Percentiles rank a stretch among this genome's conserved stretches.
phyloP scores from a whole-genome alignment of 441 rosid genomes.

The Populus hybrid region DNA sequence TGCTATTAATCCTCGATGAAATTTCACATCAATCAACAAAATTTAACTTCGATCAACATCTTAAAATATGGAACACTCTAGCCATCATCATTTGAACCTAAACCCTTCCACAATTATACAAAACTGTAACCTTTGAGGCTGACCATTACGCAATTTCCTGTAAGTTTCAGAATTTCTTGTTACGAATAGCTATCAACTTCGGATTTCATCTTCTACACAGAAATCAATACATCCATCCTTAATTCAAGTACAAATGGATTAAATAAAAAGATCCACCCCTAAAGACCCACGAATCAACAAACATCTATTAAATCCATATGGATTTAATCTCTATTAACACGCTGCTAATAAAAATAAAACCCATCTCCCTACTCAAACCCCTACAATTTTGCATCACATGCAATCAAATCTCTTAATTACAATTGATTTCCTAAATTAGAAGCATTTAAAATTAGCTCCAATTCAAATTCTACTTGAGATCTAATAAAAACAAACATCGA shows the following conservation, averaged over 20 bases:
- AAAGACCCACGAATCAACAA: not conserved
- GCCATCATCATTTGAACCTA: not conserved
- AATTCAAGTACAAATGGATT: not conserved
- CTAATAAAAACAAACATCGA: not conserved
- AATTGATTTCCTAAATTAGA: not conserved
- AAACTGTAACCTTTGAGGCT: not conserved
- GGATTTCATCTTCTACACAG: not conserved
- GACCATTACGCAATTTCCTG: not conserved
- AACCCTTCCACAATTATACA: not conserved
- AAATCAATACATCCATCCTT: not conserved
- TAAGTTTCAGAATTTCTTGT: not conserved
- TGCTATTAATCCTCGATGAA: no score
- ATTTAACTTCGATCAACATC: not conserved
- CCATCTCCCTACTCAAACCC: not conserved
- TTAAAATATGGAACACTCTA: no score
- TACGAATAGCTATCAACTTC: not conserved
- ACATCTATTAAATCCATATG: not conserved
- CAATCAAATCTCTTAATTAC: not conserved
- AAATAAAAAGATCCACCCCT: not conserved
- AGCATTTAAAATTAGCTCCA: not conserved
- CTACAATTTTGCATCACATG: not conserved
- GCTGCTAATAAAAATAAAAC: not conserved
- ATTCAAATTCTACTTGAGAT: not conserved
- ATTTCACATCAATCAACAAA: not conserved
- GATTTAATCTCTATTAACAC: not conserved